These are phyloP conservation scores for Chytridium lagenaria DNA, from an alignment of 371 early-diverging fungal genomes.

Conservation along the genomic window DNA sequence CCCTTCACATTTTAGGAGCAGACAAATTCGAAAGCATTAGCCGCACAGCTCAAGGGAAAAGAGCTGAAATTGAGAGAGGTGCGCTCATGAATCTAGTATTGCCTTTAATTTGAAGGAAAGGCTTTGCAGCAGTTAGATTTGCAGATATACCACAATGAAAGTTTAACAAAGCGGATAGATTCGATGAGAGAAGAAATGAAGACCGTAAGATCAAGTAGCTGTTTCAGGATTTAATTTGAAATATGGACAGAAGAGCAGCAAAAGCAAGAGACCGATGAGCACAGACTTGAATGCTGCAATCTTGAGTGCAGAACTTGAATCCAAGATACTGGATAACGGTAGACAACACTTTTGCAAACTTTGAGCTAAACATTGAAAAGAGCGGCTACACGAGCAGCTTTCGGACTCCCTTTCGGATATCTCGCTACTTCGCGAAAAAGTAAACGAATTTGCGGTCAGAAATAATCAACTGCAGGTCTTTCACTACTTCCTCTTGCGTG, in stretches of 20 bases:
- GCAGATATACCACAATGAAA: conserved; percentile 28
- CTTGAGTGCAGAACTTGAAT: conserved; percentile 21
- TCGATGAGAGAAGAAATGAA: conserved; percentile 27
- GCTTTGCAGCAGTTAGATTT: conserved; percentile 26
- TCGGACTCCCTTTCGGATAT: conserved; percentile 16
- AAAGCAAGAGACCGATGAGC: background rate
- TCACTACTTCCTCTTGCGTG: background rate
- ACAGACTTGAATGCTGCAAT: conserved; percentile 2
- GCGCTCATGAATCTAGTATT: background rate
- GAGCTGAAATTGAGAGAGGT: conserved; percentile 31
- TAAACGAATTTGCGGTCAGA: background rate
- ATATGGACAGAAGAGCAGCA: conserved; percentile 10
- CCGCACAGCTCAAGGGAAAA: conserved; percentile 26
- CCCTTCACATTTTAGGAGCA: conserved; percentile 22
- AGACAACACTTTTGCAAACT: background rate
- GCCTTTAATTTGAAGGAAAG: background rate
- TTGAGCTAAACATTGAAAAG: conserved; percentile 1
- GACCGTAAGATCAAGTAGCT: background rate
- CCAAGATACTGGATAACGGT: conserved; percentile 26
- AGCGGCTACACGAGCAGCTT: conserved; percentile 15
- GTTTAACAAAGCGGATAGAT: conserved; percentile 27
- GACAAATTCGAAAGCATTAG: conserved; percentile 18
- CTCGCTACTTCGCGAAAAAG: background rate
- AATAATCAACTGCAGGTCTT: conserved; percentile 9
- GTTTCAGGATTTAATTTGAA: too few species aligned